Evolutionary conservation across 202 grass and related monocot species (phyloP), one percentile per base, ranked within the genome.

Genomic region (Saccharum hybrid): DNA sequence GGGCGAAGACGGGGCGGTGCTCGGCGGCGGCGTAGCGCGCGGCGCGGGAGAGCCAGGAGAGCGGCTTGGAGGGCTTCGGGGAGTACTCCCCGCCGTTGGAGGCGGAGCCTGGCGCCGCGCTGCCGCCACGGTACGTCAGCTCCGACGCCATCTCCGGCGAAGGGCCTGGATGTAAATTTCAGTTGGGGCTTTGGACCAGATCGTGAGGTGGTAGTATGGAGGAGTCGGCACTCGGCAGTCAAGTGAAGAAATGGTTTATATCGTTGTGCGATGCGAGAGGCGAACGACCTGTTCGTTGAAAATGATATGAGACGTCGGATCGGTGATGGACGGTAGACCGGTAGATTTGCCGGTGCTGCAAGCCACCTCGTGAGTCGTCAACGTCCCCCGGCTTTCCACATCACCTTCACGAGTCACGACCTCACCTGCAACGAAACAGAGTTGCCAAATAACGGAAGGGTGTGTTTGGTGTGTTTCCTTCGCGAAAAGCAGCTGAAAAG

Each of bases 1-100:
- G 86, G 42, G 89, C 86, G 67, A 97, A 97, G 39, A 80, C 37
- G 9, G 92, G 89, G 67, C 94, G 91, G 45, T 96, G 93, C 81
- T 96, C 93, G 28, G 85, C 72, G 72, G 89, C 63, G 70, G 91
- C 76, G 74, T 96, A 96, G 46, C 86, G 88, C 36, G 67, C 84
- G 26, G 90, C 81, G 71, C 90, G 90, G 42, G 86, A 7, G 70
- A 96, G 41, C 86, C 86, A 96, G 14, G 84, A 61, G 67, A 93
- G 81, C 81, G 67, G 68, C 84, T 96, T 96, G 19, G 85, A 74
- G 14, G 88, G 81, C 88, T 91, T 96, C 3, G 88, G 84, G 13
- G 93, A 91, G 84, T 93, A 93, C 13, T 46, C 87, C 2, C 71
- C 90, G 22, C 76, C 72, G 78, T 73, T 43, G 72, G 62, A 65